A percentile compares a stretch with the other conserved stretches of the same genome.
These are phyloP conservation scores for Hordeum pubiflorum DNA, from an alignment of 202 grass and related monocot species.

Conservation along the genomic window DNA sequence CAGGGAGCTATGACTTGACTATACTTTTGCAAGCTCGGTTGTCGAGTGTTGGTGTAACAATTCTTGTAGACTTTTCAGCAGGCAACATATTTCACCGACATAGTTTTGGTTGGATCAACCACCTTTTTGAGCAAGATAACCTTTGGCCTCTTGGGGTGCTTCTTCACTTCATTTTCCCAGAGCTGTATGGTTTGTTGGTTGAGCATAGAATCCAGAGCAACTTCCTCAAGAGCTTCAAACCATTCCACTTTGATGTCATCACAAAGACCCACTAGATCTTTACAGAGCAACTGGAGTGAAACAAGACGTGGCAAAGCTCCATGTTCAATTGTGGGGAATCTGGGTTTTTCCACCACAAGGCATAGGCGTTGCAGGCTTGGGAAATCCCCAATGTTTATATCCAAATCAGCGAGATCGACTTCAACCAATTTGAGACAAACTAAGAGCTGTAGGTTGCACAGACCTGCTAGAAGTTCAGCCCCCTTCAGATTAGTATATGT, in stretches of 20 bases:
- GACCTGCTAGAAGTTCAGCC: not conserved
- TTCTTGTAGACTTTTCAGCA: too few species aligned
- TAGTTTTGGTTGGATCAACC: not conserved
- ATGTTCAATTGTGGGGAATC: not conserved
- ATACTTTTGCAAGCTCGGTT: too few species aligned
- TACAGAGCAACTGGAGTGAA: not conserved
- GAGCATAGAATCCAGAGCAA: not conserved
- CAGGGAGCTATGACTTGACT: too few species aligned
- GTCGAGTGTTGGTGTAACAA: too few species aligned
- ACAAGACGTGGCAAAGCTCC: constrained; percentile 2
- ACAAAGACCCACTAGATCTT: not conserved
- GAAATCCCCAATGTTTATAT: not conserved
- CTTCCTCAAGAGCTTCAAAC: not conserved
- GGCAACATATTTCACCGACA: not conserved
- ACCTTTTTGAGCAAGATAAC: not conserved
- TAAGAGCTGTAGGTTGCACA: not conserved
- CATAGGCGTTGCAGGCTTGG: constrained; percentile 2
- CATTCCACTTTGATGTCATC: not conserved
- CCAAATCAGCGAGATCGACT: not conserved
- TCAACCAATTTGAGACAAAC: not conserved
- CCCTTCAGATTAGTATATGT: too few species aligned
- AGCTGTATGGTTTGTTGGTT: not conserved
- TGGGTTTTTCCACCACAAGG: not conserved
- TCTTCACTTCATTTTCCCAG: not conserved
- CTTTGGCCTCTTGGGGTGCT: not conserved